These are phyloP conservation scores for Carex scoparia DNA, from an alignment of 176 grass and related monocot species.

Conservation along the genomic window DNA sequence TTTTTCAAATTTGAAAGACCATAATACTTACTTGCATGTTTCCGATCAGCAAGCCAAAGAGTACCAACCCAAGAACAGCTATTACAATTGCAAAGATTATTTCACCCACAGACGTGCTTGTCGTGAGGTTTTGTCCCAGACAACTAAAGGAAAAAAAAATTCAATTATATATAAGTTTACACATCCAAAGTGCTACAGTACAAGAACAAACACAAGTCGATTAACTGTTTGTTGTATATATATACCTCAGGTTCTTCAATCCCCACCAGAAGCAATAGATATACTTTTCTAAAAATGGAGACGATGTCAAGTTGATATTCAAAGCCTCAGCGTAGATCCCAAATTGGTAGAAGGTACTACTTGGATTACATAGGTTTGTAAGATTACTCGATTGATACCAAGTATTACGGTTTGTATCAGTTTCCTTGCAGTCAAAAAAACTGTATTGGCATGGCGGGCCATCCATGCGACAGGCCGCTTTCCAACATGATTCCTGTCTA, in stretches of 20 bases:
- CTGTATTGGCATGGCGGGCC: conserved; percentile 44
- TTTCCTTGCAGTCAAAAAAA: conserved; percentile 64
- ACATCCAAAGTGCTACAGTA: background rate
- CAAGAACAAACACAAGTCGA: background rate
- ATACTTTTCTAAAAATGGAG: conserved; percentile 80
- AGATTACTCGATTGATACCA: conserved; percentile 59
- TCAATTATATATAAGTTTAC: background rate
- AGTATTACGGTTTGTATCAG: conserved; percentile 21
- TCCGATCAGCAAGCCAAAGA: conserved; percentile 90
- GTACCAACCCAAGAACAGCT: conserved; percentile 70
- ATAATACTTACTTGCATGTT: conserved; percentile 86
- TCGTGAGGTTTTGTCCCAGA: conserved; percentile 81
- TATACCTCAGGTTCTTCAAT: conserved; percentile 84
- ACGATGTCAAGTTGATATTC: conserved; percentile 47
- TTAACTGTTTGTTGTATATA: background rate
- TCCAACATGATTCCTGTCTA: conserved; percentile 73
- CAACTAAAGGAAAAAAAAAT: conserved; percentile 36
- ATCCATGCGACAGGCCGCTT: conserved; percentile 48
- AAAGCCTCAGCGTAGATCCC: conserved; percentile 79
- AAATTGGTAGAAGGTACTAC: conserved; percentile 62
- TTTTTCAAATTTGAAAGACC: background rate
- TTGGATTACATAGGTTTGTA: conserved; percentile 42
- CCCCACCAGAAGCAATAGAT: conserved; percentile 99
- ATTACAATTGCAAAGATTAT: conserved; percentile 74
- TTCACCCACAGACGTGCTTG: conserved; percentile 62